A percentile compares a stretch with the other conserved stretches of the same genome.
Evolutionary conservation across 371 early-diverging fungal genomes (phyloP).

Genomic region (Mucor velutinosus): DNA sequence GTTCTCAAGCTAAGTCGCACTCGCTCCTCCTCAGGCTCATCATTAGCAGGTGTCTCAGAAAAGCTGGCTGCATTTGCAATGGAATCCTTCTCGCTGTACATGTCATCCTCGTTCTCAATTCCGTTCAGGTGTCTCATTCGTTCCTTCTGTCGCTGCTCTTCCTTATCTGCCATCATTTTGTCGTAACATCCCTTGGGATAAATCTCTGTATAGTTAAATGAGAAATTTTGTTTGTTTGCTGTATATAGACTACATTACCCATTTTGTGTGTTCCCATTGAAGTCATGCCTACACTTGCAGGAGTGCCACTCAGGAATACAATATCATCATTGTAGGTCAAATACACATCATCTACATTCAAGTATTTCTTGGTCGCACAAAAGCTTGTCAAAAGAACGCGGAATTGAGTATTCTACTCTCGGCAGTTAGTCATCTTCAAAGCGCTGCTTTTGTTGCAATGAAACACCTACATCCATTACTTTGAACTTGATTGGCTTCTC

Average conservation of each 20-base stretch:
- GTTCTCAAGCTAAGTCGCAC: constrained; percentile 34
- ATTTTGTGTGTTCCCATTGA: constrained; percentile 18
- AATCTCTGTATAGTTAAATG: constrained; percentile 27
- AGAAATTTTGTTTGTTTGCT: not conserved
- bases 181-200: constrained; percentile 32
- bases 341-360: constrained; percentile 29
- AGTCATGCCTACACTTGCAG: constrained; percentile 38
- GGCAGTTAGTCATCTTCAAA: not conserved
- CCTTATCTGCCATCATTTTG: constrained; percentile 20
- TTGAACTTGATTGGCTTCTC: constrained; percentile 36
- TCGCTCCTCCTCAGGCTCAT: constrained; percentile 6
- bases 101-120: not conserved
- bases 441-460: too few species aligned
- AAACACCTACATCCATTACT: constrained; percentile 45
- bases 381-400: constrained; percentile 27
- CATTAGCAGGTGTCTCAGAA: not conserved
- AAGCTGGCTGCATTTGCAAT: not conserved
- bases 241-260: constrained; percentile 11
- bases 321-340: constrained; percentile 36
- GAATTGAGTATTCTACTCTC: constrained; percentile 36
- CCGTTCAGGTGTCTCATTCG: not conserved
- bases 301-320: constrained; percentile 40
- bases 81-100: not conserved
- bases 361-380: constrained; percentile 26
- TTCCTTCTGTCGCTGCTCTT: constrained; percentile 18